phyloP scores from a whole-genome alignment of 179 eudicot genomes.

The Heliamphora pulchella region DNA sequence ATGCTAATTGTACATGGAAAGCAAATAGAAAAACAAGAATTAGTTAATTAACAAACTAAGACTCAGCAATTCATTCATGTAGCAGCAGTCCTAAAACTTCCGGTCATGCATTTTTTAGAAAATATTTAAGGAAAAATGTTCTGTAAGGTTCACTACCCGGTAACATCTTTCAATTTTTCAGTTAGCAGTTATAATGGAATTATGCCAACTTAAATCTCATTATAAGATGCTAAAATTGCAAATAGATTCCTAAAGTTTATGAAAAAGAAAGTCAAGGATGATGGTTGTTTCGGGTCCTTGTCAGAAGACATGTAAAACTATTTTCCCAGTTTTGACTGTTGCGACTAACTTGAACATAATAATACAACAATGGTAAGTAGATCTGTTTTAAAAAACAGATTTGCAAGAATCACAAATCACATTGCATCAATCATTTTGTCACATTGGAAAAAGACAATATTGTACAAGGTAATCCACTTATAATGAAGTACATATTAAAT shows the following conservation, averaged over 20 bases:
- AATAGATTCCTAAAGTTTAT: background rate
- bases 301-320: conserved; percentile 4
- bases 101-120: background rate
- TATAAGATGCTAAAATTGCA: background rate
- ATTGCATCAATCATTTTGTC: background rate
- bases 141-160: background rate
- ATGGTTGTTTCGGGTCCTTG: background rate
- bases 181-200: too few species aligned
- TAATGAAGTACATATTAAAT: background rate
- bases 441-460: background rate
- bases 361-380: background rate
- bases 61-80: background rate
- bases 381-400: too few species aligned
- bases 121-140: background rate
- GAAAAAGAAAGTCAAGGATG: background rate
- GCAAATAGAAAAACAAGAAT: background rate
- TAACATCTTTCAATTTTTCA: background rate
- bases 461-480: background rate
- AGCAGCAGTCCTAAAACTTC: background rate
- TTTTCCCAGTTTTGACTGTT: background rate
- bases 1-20: background rate
- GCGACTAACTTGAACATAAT: background rate
- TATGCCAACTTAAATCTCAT: background rate
- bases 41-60: background rate
- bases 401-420: too few species aligned